A percentile compares a stretch with the other conserved stretches of the same genome.
Conservation (phyloP, 2,329 filamentous ascomycete species). For the Dissoconium aciculare region DNA sequence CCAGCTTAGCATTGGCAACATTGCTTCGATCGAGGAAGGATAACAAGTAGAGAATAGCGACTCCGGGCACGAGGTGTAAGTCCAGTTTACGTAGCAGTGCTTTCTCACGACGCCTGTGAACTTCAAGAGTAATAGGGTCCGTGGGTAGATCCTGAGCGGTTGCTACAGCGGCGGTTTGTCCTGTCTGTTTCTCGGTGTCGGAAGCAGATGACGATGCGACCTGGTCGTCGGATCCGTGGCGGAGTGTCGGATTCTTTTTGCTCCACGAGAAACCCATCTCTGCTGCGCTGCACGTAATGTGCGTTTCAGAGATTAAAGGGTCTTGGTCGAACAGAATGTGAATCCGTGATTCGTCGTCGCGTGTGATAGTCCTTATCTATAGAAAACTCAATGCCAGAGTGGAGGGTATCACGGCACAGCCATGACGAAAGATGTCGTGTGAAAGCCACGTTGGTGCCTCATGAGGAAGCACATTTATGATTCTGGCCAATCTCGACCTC, state of each 20-base stretch:
- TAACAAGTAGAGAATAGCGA: constrained; percentile 29
- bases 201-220: background rate
- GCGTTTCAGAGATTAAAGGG: background rate
- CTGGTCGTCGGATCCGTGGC: background rate
- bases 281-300: background rate
- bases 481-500: too few relatives aligned
- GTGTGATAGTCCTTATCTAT: too few relatives aligned
- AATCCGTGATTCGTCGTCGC: background rate
- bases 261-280: background rate
- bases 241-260: too few relatives aligned
- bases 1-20: constrained; percentile 33
- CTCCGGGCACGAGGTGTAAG: constrained; percentile 27
- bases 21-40: constrained; percentile 26
- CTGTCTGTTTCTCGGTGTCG: background rate
- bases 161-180: too few relatives aligned
- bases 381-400: too few relatives aligned
- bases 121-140: background rate
- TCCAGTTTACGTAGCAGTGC: constrained; percentile 15
- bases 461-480: too few relatives aligned
- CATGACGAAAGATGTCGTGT: background rate
- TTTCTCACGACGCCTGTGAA: background rate
- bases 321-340: background rate
- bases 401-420: background rate
- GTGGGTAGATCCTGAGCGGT: too few relatives aligned
- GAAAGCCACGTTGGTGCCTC: background rate